phyloP scores from a whole-genome alignment of 257 asterid genomes.

The Nicotiana noctiflora region DNA sequence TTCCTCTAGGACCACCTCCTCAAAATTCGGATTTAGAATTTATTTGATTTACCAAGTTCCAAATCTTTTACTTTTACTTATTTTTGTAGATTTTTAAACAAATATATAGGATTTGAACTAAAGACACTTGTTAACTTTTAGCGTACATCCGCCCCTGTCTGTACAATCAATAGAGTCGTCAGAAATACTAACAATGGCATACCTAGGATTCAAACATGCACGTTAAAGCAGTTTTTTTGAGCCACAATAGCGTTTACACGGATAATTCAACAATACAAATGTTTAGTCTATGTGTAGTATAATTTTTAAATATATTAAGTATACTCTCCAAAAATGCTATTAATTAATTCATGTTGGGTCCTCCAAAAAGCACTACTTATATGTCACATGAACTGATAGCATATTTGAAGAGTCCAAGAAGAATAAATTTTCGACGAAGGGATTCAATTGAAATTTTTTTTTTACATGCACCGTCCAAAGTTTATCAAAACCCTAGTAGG shows the following conservation, averaged over 20 bases:
- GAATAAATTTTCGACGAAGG: background rate
- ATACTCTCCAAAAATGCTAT: too few species aligned
- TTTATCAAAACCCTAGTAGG: background rate
- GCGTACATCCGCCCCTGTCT: too few species aligned
- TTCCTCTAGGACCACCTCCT: background rate
- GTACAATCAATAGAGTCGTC: accelerated
- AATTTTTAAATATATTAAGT: background rate
- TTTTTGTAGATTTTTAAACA: too few species aligned
- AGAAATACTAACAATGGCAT: background rate
- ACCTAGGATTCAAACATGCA: background rate
- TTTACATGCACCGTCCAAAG: background rate
- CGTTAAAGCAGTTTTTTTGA: background rate
- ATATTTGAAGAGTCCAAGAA: too few species aligned
- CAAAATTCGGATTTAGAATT: too few species aligned
- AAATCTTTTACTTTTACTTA: too few species aligned
- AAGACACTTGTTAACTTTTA: too few species aligned
- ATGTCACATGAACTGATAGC: too few species aligned
- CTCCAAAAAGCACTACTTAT: too few species aligned
- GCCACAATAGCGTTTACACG: background rate
- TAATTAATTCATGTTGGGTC: too few species aligned
- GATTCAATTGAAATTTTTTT: background rate
- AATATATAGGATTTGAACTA: too few species aligned
- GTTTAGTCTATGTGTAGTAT: background rate
- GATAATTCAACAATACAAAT: background rate
- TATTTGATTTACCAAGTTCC: too few species aligned